A percentile compares a stretch with the other conserved stretches of the same genome.
phyloP scores from a whole-genome alignment of 1,284 basidiomycete genomes.

The Xerocomus amazonicus region DNA sequence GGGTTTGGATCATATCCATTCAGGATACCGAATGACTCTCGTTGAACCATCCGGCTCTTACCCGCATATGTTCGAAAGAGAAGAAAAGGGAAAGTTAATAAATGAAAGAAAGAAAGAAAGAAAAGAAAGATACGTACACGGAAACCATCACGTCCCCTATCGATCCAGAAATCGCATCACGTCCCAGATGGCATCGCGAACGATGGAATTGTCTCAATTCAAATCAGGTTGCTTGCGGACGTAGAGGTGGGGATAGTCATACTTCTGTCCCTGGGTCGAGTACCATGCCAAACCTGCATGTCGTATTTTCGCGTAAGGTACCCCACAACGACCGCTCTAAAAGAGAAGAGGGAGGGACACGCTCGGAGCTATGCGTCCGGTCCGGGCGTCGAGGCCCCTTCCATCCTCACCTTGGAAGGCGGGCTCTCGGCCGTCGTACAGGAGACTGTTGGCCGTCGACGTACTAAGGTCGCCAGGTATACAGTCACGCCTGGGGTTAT shows the following conservation, averaged over 20 bases:
- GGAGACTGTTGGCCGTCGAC: constrained; percentile 47
- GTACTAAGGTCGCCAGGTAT: constrained; percentile 69
- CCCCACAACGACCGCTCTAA: constrained; percentile 1
- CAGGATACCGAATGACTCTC: constrained; percentile 17
- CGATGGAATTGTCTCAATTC: constrained; percentile 72
- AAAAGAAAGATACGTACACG: constrained; percentile 38
- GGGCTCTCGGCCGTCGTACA: constrained; percentile 74
- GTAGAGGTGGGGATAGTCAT: constrained; percentile 73
- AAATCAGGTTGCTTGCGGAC: constrained; percentile 72
- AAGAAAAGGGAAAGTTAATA: too few relatives aligned
- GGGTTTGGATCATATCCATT: constrained; percentile 69
- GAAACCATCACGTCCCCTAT: constrained; percentile 74
- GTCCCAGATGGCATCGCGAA: constrained; percentile 60
- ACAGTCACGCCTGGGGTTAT: constrained; percentile 67
- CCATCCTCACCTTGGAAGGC: constrained; percentile 53
- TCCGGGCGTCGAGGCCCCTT: background rate
- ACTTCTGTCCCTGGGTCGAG: constrained; percentile 66
- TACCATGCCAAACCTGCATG: constrained; percentile 69
- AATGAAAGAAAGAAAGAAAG: background rate
- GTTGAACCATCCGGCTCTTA: constrained; percentile 3
- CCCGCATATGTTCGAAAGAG: constrained; percentile 1
- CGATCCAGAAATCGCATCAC: constrained; percentile 72
- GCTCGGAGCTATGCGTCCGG: background rate
- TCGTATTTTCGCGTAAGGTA: constrained; percentile 1
- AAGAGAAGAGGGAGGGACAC: background rate